phyloP scores from a whole-genome alignment of 176 grass and related monocot genomes.

The Zoysia pacifica region DNA sequence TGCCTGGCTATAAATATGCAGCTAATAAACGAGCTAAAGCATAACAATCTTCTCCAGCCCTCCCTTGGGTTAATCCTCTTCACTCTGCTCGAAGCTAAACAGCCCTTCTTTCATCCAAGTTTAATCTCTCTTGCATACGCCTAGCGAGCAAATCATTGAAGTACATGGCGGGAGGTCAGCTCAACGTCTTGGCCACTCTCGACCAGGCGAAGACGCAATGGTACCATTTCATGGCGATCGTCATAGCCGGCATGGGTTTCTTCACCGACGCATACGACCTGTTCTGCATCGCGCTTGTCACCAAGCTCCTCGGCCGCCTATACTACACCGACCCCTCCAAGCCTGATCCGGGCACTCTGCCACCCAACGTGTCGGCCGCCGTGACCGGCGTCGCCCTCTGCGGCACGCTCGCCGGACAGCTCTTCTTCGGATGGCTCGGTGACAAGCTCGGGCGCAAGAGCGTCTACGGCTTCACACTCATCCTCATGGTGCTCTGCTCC shows the following conservation, averaged over 20 bases:
- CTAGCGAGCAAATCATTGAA: background rate
- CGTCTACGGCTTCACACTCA: constrained; percentile 75
- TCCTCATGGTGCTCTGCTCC: constrained; percentile 72
- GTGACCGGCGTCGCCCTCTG: constrained; percentile 71
- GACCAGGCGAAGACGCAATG: constrained; percentile 71
- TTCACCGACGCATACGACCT: constrained; percentile 90
- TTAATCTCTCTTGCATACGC: background rate
- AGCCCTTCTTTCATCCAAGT: background rate
- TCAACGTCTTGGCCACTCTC: constrained; percentile 59
- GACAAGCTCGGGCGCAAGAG: constrained; percentile 80
- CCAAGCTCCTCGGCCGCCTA: constrained; percentile 71
- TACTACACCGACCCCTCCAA: constrained; percentile 59
- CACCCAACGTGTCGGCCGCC: constrained; percentile 62
- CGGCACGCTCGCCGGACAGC: constrained; percentile 68
- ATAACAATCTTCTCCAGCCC: background rate
- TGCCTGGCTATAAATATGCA: constrained; percentile 20
- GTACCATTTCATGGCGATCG: constrained; percentile 79
- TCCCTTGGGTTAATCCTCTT: background rate
- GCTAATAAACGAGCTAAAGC: background rate
- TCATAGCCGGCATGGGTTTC: constrained; percentile 88
- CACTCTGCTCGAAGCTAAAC: background rate
- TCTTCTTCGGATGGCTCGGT: constrained; percentile 84
- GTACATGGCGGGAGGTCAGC: constrained; percentile 50
- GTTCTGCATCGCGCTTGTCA: constrained; percentile 62
- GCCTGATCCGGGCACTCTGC: constrained; percentile 46